These are phyloP conservation scores for Pythium rishiriense DNA, from an alignment of 352 stramenopile genomes.

Conservation along the genomic window DNA sequence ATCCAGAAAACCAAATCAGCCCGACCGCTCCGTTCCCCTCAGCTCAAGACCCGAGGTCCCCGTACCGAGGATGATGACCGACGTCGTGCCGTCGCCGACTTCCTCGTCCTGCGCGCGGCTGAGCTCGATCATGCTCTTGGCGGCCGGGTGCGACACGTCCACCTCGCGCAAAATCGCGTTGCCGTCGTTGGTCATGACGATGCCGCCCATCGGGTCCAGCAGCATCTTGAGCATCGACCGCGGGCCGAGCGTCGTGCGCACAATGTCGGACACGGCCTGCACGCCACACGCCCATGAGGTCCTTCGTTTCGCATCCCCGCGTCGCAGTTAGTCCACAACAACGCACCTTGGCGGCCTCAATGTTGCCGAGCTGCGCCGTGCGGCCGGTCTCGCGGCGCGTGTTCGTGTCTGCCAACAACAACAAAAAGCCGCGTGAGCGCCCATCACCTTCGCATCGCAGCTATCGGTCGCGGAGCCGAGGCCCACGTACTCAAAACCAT, in stretches of 20 bases:
- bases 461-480: too few species aligned
- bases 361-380: conserved; percentile 98
- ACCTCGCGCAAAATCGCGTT: conserved; percentile 99
- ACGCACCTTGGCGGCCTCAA: conserved; percentile 92
- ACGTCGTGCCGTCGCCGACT: conserved; percentile 99
- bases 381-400: conserved; percentile 98
- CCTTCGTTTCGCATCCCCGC: not conserved
- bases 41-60: not conserved
- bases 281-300: not conserved
- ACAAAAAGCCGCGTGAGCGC: too few species aligned
- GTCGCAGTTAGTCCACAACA: not conserved
- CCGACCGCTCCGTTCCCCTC: not conserved
- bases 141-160: conserved; percentile 97
- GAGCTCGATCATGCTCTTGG: conserved; percentile 99
- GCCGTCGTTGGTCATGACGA: conserved; percentile 99
- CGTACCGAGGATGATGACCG: conserved; percentile 97
- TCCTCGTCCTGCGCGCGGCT: conserved; percentile 98
- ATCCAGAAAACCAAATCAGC: not conserved
- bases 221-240: conserved; percentile 99
- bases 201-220: conserved; percentile 98
- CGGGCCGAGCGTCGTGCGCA: conserved; percentile 98
- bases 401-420: conserved; percentile 86
- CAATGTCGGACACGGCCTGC: conserved; percentile 96
- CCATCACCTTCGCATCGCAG: too few species aligned
- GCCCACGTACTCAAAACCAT: conserved; percentile 94